Conservation (phyloP, 768 basidiomycete genomes). For the Porpolomopsis calyptriformis region DNA sequence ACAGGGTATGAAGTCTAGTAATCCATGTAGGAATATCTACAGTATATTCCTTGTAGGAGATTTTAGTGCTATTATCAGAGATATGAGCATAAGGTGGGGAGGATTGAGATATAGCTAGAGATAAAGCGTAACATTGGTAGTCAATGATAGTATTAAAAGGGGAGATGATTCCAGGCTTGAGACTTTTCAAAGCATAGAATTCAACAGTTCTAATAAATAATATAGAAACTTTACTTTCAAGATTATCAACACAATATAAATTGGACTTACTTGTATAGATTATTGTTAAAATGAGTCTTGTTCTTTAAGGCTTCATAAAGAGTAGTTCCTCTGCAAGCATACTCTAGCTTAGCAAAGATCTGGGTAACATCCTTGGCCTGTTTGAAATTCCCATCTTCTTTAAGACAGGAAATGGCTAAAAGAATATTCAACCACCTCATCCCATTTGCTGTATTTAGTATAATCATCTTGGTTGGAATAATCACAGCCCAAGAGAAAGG, state of each 20-base stretch:
- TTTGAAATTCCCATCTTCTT: neutral
- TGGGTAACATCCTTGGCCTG: neutral
- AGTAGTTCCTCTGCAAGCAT: conserved; percentile 1
- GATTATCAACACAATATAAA: neutral
- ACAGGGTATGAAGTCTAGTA: neutral
- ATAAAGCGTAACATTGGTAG: neutral
- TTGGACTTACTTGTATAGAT: neutral
- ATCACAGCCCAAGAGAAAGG: neutral
- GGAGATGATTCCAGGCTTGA: neutral
- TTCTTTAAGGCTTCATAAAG: neutral
- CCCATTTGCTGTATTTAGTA: conserved; percentile 1
- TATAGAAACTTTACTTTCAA: neutral
- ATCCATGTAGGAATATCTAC: neutral
- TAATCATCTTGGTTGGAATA: neutral
- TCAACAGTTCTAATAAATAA: neutral
- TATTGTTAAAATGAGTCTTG: neutral
- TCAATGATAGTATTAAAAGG: neutral
- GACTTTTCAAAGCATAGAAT: neutral
- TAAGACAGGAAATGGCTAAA: neutral
- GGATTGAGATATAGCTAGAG: neutral
- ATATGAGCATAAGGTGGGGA: neutral
- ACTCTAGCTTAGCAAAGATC: neutral
- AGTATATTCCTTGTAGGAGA: neutral
- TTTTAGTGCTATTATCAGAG: neutral
- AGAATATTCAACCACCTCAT: conserved; percentile 1